Conservation (phyloP, 305 asterid genomes). For the Fraxinus latifolia region DNA sequence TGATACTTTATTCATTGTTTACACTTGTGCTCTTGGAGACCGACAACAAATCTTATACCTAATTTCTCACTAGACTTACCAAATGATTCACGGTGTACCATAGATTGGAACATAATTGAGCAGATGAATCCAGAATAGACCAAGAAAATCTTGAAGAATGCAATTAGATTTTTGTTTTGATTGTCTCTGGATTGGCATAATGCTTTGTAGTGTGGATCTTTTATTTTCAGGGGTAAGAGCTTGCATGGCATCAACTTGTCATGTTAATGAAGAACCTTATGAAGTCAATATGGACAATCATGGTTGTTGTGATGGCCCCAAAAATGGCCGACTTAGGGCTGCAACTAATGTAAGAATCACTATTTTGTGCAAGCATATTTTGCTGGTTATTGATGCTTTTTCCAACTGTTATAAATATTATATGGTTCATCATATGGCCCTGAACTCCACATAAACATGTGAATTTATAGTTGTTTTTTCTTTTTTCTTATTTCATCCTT, state of each 20-base stretch:
- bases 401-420: not conserved
- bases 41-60: not conserved
- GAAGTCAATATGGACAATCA: constrained; percentile 77
- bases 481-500: too few species aligned
- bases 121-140: not conserved
- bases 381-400: not conserved
- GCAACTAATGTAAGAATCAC: constrained; percentile 48
- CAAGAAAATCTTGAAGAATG: not conserved
- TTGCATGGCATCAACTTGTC: constrained; percentile 53
- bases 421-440: not conserved
- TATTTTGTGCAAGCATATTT: not conserved
- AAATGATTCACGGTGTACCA: not conserved
- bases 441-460: not conserved
- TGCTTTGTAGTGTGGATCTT: not conserved
- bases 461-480: too few species aligned
- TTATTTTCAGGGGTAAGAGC: constrained; percentile 70
- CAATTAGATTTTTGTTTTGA: not conserved
- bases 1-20: not conserved
- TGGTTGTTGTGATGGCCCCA: constrained; percentile 70
- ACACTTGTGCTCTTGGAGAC: not conserved
- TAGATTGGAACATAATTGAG: not conserved
- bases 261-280: constrained; percentile 63
- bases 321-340: constrained; percentile 67
- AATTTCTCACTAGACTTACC: not conserved
- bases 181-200: not conserved